Base-by-base conservation (phyloP, 2,329 filamentous ascomycete genomes). In the Trichophyton verrucosum region DNA sequence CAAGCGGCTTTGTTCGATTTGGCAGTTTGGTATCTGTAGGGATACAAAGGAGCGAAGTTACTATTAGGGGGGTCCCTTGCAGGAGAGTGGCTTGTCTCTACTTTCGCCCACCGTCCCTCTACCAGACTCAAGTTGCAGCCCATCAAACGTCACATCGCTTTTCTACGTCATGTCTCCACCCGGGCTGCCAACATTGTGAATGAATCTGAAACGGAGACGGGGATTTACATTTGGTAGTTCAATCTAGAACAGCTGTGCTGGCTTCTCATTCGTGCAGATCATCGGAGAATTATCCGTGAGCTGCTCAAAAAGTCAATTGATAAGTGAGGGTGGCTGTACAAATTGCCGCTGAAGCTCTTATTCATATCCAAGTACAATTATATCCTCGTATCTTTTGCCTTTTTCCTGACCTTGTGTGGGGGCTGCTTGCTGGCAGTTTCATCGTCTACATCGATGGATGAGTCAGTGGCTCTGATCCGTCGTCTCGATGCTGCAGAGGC, bases 141-240 rank as follows among this genome's bases (percentile, higher is more conserved):
- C 20, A 22, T 24, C 20, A 51, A 51, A 55, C 51, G 51, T 55
- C 51, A 55, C 51, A 55, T 33, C 24, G 5, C 8, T 38, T 6
- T 55, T 36, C 51, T 55, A 55, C 51, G 51, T 55, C 51, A 55
- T 55, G 17, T 33, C 51, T 55, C 51, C 51, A 55, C 51, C 33
- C 11, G 4, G 49, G 0, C 22, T 53, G n/a, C 27, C 17, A 17
- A n/a, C 27, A 17, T 33, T 55, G 17, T 20, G n/a, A 17, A n/a
- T 17, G 11, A 36, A 36, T 36, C n/a, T 17, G 8, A 15, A 27
- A 55, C 51, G 27, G 24, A 55, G 27, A 55, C 51, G 51, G 51
- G 33, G 51, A 55, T 27, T 55, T 55, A 55, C 24, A 38, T 13
- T 38, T 11, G 7, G 33, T 55, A 13, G 51, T 55, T 55, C 51